Conservation (phyloP, 257 asterid species). For the Pogostemon cablin region DNA sequence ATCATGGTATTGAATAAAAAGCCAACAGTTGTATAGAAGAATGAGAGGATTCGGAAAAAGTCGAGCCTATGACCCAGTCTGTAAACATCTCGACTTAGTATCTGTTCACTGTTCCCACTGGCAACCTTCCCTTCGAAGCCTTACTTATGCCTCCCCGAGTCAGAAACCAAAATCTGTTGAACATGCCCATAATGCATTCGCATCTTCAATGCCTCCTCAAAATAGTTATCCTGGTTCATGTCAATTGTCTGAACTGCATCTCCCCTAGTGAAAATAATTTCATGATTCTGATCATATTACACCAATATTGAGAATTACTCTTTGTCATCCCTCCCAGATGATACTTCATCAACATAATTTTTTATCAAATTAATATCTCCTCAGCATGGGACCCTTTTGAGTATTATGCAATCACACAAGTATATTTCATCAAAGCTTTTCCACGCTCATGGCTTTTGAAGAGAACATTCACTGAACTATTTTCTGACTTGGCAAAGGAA, state of each 20-base stretch:
- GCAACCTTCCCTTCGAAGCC: slow-evolving; percentile 99
- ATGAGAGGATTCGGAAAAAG: slow-evolving; percentile 97
- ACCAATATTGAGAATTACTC: slow-evolving; percentile 92
- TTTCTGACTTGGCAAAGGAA: slow-evolving; percentile 30
- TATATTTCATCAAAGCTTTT: slow-evolving; percentile 89
- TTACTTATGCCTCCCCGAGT: slow-evolving; percentile 99
- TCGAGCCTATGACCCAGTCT: slow-evolving; percentile 97
- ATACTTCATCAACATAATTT: slow-evolving; percentile 94
- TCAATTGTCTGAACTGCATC: slow-evolving; percentile 98
- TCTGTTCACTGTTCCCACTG: slow-evolving; percentile 98
- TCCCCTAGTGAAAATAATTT: slow-evolving; percentile 92
- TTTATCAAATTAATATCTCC: slow-evolving; percentile 86
- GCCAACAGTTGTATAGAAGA: slow-evolving; percentile 95
- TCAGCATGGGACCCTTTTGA: slow-evolving; percentile 95
- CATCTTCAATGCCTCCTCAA: slow-evolving; percentile 98
- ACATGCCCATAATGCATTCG: slow-evolving; percentile 98
- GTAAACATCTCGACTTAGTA: slow-evolving; percentile 91
- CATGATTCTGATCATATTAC: slow-evolving; percentile 96
- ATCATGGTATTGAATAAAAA: slow-evolving; percentile 96
- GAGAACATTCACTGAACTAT: slow-evolving; percentile 68
- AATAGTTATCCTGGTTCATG: slow-evolving; percentile 98
- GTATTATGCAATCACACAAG: slow-evolving; percentile 96
- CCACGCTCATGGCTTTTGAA: slow-evolving; percentile 97
- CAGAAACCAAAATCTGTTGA: slow-evolving; percentile 97
- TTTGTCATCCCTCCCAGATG: slow-evolving; percentile 80